Evolutionary conservation across 805 yeast species (phyloP).

Genomic region (Kodamaea neixiangensis): DNA sequence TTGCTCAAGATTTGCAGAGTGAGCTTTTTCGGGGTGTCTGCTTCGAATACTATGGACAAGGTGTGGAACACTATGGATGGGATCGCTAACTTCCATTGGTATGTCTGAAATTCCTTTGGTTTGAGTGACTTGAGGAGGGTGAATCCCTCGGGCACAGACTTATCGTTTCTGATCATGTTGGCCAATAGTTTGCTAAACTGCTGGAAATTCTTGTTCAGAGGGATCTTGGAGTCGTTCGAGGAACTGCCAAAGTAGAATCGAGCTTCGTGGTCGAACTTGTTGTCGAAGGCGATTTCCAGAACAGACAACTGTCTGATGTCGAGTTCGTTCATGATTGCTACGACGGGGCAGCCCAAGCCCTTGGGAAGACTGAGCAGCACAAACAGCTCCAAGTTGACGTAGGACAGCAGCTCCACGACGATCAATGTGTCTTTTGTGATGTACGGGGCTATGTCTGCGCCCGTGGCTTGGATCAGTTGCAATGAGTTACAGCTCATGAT

Average conservation of each 20-base stretch:
- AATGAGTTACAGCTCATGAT: slow-evolving; percentile 36
- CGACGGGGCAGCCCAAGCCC: slow-evolving; percentile 30
- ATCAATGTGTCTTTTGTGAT: slow-evolving; percentile 47
- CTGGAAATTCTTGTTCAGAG: slow-evolving; percentile 18
- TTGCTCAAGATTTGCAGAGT: slow-evolving; percentile 74
- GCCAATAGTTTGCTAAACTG: slow-evolving; percentile 34
- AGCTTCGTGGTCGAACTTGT: slow-evolving; percentile 40
- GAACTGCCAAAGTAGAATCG: slow-evolving; percentile 46
- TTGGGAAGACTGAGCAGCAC: slow-evolving; percentile 46
- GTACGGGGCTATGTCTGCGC: slow-evolving; percentile 26
- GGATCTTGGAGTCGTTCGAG: slow-evolving; percentile 15
- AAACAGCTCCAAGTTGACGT: slow-evolving; percentile 71
- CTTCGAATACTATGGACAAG: slow-evolving; percentile 70
- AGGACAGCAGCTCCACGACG: slow-evolving; percentile 70
- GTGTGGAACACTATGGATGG: slow-evolving; percentile 81
- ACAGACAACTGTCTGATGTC: slow-evolving; percentile 47
- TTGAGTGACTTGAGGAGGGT: slow-evolving; percentile 52
- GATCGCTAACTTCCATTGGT: slow-evolving; percentile 84
- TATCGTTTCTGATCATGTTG: slow-evolving; percentile 15
- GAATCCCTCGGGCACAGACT: slow-evolving; percentile 34
- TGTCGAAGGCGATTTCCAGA: slow-evolving; percentile 31
- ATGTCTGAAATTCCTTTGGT: slow-evolving; percentile 60
- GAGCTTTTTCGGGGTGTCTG: slow-evolving; percentile 59
- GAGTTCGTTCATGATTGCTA: slow-evolving; percentile 61
- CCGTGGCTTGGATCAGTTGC: slow-evolving; percentile 39